phyloP scores from a whole-genome alignment of 2,329 filamentous ascomycete genomes.

The Septoria linicola region DNA sequence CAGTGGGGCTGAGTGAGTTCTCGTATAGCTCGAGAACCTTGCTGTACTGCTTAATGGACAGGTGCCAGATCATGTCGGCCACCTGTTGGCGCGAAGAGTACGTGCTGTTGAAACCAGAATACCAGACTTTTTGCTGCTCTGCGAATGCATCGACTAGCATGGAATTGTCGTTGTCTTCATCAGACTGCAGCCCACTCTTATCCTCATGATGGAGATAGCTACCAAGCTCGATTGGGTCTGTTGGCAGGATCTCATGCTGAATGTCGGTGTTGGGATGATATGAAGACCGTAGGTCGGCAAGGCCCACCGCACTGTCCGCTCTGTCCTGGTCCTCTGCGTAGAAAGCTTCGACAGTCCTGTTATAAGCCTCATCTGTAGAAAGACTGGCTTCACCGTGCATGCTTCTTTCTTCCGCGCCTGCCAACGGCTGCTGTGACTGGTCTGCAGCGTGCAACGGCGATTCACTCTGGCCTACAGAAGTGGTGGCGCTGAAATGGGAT shows the following conservation, averaged over 20 bases:
- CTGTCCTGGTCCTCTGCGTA: not conserved
- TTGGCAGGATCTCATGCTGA: no score
- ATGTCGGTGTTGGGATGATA: not conserved
- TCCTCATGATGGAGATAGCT: no score
- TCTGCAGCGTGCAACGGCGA: no score
- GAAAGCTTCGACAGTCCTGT: slow-evolving; percentile 2
- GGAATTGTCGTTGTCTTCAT: not conserved
- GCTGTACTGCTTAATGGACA: slow-evolving; percentile 26
- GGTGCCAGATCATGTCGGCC: slow-evolving; percentile 31
- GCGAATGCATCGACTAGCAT: not conserved
- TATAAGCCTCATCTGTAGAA: not conserved
- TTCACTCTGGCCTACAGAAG: no score
- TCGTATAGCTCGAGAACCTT: slow-evolving; percentile 32
- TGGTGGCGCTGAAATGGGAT: no score
- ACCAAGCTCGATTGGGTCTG: no score
- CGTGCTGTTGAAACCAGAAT: not conserved
- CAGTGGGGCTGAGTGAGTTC: slow-evolving; percentile 18
- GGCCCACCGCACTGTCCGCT: not conserved
- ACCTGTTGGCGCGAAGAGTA: not conserved
- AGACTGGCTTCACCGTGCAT: no score
- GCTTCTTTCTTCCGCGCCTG: no score
- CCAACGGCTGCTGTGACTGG: no score
- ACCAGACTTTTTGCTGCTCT: not conserved
- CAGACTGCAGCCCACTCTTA: not conserved
- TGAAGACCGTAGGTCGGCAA: no score